Conservation (phyloP, 768 basidiomycete genomes). For the Cantharellus anzutake region DNA sequence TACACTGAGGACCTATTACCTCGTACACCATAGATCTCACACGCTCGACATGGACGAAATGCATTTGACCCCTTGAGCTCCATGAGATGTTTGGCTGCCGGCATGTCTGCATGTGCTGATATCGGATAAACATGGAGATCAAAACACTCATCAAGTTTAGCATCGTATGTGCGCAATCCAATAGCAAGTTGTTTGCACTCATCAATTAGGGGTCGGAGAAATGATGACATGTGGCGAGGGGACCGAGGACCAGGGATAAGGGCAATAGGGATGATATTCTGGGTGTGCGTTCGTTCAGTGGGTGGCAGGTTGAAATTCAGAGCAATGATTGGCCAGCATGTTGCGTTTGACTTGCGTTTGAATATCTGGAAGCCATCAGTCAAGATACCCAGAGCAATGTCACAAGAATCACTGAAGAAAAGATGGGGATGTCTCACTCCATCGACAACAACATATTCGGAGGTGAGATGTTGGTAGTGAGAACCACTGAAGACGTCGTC, state of each 20-base stretch:
- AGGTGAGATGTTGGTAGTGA: constrained; percentile 15
- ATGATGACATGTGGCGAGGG: constrained; percentile 23
- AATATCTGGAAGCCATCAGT: constrained; percentile 26
- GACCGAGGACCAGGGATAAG: constrained; percentile 30
- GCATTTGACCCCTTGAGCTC: constrained; percentile 28
- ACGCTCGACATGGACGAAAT: constrained; percentile 20
- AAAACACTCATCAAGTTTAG: constrained; percentile 12
- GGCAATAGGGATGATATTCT: constrained; percentile 22
- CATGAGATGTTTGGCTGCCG: constrained; percentile 17
- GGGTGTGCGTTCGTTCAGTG: constrained; percentile 17
- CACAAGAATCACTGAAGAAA: constrained; percentile 21
- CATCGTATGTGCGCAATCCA: constrained; percentile 19
- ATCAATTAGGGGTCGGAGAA: constrained; percentile 19
- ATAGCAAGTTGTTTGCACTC: constrained; percentile 17
- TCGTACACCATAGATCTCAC: constrained; percentile 18
- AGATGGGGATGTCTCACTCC: constrained; percentile 11
- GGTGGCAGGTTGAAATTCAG: constrained; percentile 28
- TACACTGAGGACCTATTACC: constrained; percentile 5
- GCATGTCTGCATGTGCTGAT: constrained; percentile 18
- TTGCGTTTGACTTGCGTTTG: constrained; percentile 9
- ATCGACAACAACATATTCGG: constrained; percentile 16
- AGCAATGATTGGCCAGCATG: constrained; percentile 19
- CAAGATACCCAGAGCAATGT: constrained; percentile 26
- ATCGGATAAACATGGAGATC: constrained; percentile 17
- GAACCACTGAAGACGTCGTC: constrained; percentile 22